Percentiles rank a stretch among this genome's conserved stretches.
These are phyloP conservation scores for Penicillium mononematosum DNA, from an alignment of 495 filamentous ascomycete genomes.

Conservation along the genomic window DNA sequence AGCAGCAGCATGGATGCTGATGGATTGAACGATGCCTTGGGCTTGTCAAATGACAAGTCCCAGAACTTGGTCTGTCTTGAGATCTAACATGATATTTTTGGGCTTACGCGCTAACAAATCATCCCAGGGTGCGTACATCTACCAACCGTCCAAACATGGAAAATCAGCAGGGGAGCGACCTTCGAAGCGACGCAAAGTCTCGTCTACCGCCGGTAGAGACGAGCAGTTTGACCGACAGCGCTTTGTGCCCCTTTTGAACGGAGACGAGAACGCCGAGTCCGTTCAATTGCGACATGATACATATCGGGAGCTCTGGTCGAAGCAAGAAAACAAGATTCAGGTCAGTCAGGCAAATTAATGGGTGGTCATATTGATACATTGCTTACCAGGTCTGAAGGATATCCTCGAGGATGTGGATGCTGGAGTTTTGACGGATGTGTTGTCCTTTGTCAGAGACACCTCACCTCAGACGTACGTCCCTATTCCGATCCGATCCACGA, in stretches of 20 bases:
- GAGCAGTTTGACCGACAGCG: conserved; percentile 20
- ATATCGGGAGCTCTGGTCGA: conserved; percentile 66
- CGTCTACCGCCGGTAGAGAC: conserved; percentile 23
- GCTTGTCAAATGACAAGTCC: conserved; percentile 32
- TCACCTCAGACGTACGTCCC: conserved; percentile 43
- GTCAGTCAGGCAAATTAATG: conserved; percentile 38
- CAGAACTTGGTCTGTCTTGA: conserved; percentile 49
- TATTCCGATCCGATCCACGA: background rate
- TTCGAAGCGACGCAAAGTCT: conserved; percentile 62
- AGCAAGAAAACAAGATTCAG: conserved; percentile 66
- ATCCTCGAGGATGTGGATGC: conserved; percentile 47
- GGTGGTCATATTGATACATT: background rate
- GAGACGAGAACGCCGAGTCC: conserved; percentile 54
- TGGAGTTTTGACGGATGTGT: conserved; percentile 63
- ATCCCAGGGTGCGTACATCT: conserved; percentile 67
- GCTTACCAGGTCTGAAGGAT: conserved; percentile 26
- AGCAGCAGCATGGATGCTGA: conserved; percentile 30
- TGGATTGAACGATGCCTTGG: conserved; percentile 29
- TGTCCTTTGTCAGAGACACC: conserved; percentile 60
- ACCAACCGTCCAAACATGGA: conserved; percentile 49
- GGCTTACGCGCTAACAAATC: conserved; percentile 17
- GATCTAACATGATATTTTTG: background rate
- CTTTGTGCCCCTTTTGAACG: conserved; percentile 64
- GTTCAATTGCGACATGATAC: conserved; percentile 56
- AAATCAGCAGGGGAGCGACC: conserved; percentile 49